These are phyloP conservation scores for Drosera capensis DNA, from an alignment of 148 eudicot species.

Conservation along the genomic window DNA sequence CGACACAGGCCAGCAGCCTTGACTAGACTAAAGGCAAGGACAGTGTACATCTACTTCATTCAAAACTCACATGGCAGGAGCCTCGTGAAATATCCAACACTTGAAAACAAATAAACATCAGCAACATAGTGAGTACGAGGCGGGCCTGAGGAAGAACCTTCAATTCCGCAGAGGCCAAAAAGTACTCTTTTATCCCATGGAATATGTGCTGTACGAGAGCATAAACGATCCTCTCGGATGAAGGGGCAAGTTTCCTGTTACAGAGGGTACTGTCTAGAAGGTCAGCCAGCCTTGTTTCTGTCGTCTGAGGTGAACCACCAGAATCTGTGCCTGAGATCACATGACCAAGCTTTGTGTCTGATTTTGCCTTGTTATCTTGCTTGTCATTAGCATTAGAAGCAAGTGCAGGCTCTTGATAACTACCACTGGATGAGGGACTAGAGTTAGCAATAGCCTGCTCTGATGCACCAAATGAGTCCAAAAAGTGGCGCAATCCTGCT, in stretches of 20 bases:
- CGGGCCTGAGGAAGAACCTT: too few species aligned
- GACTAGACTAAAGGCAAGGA: too few species aligned
- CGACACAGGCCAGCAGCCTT: too few species aligned
- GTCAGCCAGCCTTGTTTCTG: slow-evolving; percentile 94
- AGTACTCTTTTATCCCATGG: slow-evolving; percentile 94
- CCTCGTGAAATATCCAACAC: background rate
- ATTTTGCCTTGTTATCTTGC: slow-evolving; percentile 39
- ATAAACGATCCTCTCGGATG: slow-evolving; percentile 93
- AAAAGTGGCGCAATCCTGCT: slow-evolving; percentile 92
- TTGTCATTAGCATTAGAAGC: slow-evolving; percentile 27
- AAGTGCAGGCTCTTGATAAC: slow-evolving; percentile 42
- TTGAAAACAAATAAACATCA: too few species aligned
- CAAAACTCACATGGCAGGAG: too few species aligned
- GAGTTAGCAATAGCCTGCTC: slow-evolving; percentile 38
- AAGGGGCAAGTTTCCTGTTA: slow-evolving; percentile 95
- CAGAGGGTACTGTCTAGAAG: slow-evolving; percentile 90
- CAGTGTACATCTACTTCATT: too few species aligned
- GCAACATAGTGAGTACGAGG: too few species aligned
- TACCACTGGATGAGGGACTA: slow-evolving; percentile 19
- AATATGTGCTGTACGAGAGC: slow-evolving; percentile 96
- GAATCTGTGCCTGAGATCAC: slow-evolving; percentile 49
- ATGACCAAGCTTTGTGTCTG: slow-evolving; percentile 43
- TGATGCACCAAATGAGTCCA: slow-evolving; percentile 86
- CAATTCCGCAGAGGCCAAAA: slow-evolving; percentile 84
- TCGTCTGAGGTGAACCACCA: slow-evolving; percentile 34